Percentiles rank a stretch among this genome's conserved stretches.
Conservation (phyloP, 2,329 filamentous ascomycete species). For the Calonectria hawksworthii region DNA sequence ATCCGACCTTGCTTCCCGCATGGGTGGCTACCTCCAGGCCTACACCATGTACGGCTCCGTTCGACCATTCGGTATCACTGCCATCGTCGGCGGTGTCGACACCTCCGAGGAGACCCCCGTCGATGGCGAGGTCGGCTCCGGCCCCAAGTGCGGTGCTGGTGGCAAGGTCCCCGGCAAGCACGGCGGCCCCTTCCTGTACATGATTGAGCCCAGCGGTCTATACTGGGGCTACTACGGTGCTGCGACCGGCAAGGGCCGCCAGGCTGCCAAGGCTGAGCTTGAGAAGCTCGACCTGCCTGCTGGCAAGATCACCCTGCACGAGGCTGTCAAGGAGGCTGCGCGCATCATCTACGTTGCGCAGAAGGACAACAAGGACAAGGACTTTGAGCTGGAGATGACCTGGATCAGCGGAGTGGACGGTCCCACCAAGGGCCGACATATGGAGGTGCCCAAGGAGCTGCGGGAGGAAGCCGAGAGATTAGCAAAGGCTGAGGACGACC, state of each 20-base stretch:
- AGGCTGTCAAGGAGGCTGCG: slow-evolving; percentile 96
- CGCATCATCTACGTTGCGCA: slow-evolving; percentile 98
- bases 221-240: slow-evolving; percentile 99
- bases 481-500: slow-evolving; percentile 91
- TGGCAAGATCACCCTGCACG: slow-evolving; percentile 81
- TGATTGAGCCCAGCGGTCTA: slow-evolving; percentile 97
- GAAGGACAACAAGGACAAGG: slow-evolving; percentile 99
- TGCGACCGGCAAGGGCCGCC: slow-evolving; percentile 95
- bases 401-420: slow-evolving; percentile 92
- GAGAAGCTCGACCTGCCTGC: slow-evolving; percentile 94
- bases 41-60: slow-evolving; percentile 98
- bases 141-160: slow-evolving; percentile 83
- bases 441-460: slow-evolving; percentile 93
- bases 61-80: slow-evolving; percentile 95
- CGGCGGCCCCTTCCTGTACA: slow-evolving; percentile 95
- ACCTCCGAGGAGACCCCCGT: slow-evolving; percentile 87
- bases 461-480: slow-evolving; percentile 92
- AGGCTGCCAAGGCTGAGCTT: slow-evolving; percentile 96
- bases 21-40: slow-evolving; percentile 96
- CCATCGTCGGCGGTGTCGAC: slow-evolving; percentile 95
- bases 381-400: slow-evolving; percentile 99
- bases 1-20: slow-evolving; percentile 88
- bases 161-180: slow-evolving; percentile 83
- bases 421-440: slow-evolving; percentile 91
- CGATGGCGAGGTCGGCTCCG: slow-evolving; percentile 89